phyloP scores from a whole-genome alignment of 2,329 filamentous ascomycete species.

The Scytalidium lignicola region DNA sequence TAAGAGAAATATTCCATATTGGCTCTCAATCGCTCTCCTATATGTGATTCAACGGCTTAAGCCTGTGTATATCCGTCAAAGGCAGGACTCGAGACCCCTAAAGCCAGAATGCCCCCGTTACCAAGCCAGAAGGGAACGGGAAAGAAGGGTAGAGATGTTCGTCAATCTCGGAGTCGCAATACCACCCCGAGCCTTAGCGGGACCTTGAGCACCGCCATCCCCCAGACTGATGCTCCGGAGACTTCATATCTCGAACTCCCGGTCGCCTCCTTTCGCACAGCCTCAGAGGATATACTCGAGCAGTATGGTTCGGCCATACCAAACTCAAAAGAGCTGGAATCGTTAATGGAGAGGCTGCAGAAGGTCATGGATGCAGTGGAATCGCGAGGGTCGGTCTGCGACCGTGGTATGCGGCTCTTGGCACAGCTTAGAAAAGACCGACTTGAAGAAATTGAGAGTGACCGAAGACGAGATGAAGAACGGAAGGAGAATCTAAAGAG shows the following conservation, averaged over 20 bases:
- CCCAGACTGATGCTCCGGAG: conserved; percentile 44
- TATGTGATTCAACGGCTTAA: background rate
- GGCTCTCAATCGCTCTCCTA: background rate
- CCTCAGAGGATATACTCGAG: conserved; percentile 66
- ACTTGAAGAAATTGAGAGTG: conserved; percentile 44
- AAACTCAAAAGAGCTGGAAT: conserved; percentile 58
- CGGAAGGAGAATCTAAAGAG: conserved; percentile 25
- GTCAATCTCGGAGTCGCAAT: conserved; percentile 68
- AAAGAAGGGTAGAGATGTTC: conserved; percentile 59
- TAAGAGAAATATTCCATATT: no score
- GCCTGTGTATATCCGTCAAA: background rate
- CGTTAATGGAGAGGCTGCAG: conserved; percentile 59
- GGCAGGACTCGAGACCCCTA: background rate
- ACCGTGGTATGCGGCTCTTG: conserved; percentile 68
- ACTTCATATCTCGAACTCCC: conserved; percentile 64
- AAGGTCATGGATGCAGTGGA: conserved; percentile 63
- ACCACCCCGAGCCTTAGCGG: conserved; percentile 59
- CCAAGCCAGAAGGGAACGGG: conserved; percentile 57
- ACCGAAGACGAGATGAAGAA: conserved; percentile 41
- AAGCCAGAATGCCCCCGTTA: conserved; percentile 48
- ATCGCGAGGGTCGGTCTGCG: conserved; percentile 61
- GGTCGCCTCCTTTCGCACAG: conserved; percentile 52
- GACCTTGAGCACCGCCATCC: conserved; percentile 35
- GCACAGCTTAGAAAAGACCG: conserved; percentile 60
- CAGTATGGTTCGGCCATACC: conserved; percentile 53